Conservation (phyloP, 2,329 filamentous ascomycete species). For the Penicillium sp. region DNA sequence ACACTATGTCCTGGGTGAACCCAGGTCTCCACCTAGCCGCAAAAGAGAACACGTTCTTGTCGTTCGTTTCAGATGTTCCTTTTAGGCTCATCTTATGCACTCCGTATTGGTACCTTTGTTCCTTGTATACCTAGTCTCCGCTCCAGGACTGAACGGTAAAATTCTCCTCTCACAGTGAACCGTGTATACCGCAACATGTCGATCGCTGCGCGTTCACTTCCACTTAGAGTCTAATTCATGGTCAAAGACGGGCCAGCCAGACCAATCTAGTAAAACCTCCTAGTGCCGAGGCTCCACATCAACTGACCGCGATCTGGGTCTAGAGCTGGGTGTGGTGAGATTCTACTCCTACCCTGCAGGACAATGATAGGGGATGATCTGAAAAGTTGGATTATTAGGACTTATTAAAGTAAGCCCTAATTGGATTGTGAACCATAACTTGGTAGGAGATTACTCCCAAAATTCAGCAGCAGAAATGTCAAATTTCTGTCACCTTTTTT, state of each 20-base stretch:
- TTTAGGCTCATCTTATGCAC: neutral
- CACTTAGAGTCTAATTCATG: constrained; percentile 8
- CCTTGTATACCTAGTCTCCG: neutral
- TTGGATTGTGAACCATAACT: neutral
- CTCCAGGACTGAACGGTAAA: neutral
- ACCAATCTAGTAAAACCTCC: constrained; percentile 15
- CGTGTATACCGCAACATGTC: constrained; percentile 1
- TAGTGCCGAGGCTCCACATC: constrained; percentile 5
- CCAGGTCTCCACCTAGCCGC: neutral
- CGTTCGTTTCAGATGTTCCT: constrained; percentile 14
- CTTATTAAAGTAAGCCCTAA: neutral
- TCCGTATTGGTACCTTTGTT: neutral
- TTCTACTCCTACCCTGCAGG: neutral
- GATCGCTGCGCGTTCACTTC: constrained; percentile 14
- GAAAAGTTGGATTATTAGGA: neutral
- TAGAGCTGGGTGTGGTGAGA: neutral
- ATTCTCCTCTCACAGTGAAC: neutral
- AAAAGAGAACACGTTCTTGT: neutral
- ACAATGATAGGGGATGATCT: neutral
- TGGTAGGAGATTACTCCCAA: neutral
- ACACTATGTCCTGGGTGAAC: neutral
- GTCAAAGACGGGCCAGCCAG: constrained; percentile 15
- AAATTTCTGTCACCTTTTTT: neutral
- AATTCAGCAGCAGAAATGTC: neutral
- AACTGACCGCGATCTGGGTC: neutral